These are phyloP conservation scores for Tulasnella sp. DNA, from an alignment of 768 basidiomycete genomes.

Conservation along the genomic window DNA sequence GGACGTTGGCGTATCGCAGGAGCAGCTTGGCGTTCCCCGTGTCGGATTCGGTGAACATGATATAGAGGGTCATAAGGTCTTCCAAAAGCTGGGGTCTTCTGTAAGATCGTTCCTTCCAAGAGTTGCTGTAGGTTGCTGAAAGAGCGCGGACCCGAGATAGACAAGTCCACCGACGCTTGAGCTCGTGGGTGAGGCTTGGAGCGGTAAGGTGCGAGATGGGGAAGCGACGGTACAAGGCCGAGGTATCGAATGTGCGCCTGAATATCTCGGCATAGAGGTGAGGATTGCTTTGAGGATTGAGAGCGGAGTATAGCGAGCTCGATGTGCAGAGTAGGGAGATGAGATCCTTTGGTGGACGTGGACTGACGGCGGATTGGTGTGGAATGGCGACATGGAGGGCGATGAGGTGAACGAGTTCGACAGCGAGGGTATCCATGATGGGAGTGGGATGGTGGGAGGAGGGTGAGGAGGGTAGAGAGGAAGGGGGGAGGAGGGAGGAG, in stretches of 20 bases:
- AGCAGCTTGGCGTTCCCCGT: constrained; percentile 10
- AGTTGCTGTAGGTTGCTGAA: not conserved
- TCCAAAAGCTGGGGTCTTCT: not conserved
- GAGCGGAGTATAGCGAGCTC: not conserved
- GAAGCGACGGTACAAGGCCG: constrained; percentile 13
- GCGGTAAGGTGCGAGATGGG: not conserved
- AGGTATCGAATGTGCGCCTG: constrained; percentile 13
- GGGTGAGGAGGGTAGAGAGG: not conserved
- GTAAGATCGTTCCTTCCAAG: not conserved
- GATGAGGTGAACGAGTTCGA: constrained; percentile 14
- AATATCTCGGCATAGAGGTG: constrained; percentile 14
- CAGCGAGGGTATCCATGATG: not conserved
- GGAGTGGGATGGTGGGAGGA: not conserved
- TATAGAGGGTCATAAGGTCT: constrained; percentile 15
- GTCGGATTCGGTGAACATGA: constrained; percentile 14
- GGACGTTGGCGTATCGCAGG: not conserved
- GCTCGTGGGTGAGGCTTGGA: constrained; percentile 4
- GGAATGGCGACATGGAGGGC: constrained; percentile 7
- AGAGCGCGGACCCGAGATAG: not conserved
- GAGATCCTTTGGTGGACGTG: constrained; percentile 9
- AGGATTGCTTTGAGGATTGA: not conserved
- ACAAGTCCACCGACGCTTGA: not conserved
- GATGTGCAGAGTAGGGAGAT: not conserved
- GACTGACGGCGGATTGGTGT: not conserved
- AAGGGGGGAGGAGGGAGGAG: not conserved